Evolutionary conservation across 495 filamentous ascomycete genomes (phyloP), one percentile per base, ranked within the genome.

Genomic region (Aspergillus heteromorphus): DNA sequence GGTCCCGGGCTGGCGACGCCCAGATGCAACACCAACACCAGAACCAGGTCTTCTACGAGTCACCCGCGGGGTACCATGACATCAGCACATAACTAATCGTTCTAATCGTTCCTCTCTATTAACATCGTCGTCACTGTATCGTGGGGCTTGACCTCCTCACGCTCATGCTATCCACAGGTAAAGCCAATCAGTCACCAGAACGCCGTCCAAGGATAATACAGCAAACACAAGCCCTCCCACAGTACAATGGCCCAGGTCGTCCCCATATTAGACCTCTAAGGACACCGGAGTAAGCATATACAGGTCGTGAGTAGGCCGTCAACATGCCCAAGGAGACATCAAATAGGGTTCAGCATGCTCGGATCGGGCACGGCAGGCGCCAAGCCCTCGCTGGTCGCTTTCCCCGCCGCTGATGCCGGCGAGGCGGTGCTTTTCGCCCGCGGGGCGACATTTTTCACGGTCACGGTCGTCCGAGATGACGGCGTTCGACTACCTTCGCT

Each of bases 291-390:
- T 18, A 49, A 48, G 40, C 45, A 49, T 47, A 43, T 25, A 56
- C 38, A 48, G 10, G 14, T 49, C 45, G 25, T 38, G 42, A 54
- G 40, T 40, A 43, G 8, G n/a, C 48, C 53, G 56, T 41, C 14
- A 54, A 13, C 11, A 29, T 40, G 6, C 8, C 2, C 16, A 14
- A 47, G 19, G 2, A 29, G 54, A 40, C 54, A 65, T 73, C 50
- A 74, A 52, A 74, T 73, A 51, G 71, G 71, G 64, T 74, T 74
- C 62, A 73, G 58, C 66, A 74, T 74, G 19, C 63, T 67, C 21
- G 66, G 68, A 51, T 68, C 56, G 18, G 71, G 70, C 4, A 72
- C 62, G 8, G 70, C 70, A 21, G 66, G 67, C 9, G 57, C 59
- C n/a, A 63, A 45, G 20, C 30, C 50, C 6, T 40, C 45, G 16